Conservation (phyloP, 164 flowering plant species). For the Magnolia sinica region DNA sequence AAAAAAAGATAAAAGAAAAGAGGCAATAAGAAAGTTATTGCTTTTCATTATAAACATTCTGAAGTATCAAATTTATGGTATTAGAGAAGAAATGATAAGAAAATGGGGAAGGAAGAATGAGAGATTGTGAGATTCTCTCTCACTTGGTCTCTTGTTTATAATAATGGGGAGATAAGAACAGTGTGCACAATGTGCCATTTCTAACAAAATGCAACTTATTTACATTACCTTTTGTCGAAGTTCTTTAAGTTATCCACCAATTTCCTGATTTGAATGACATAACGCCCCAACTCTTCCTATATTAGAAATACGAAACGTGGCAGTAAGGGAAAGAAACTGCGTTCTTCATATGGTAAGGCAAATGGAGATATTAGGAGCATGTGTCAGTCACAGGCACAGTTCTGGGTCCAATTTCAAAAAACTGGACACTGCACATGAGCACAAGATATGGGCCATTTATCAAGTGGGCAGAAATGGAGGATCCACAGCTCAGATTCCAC, state of each 20-base stretch:
- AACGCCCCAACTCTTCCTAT: constrained; percentile 73
- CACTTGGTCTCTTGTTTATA: neutral
- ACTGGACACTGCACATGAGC: neutral
- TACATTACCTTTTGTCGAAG: constrained; percentile 56
- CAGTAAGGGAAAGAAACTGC: neutral
- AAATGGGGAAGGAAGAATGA: neutral
- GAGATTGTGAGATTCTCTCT: neutral
- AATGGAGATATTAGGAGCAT: neutral
- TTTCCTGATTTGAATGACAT: constrained; percentile 49
- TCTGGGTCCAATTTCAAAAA: too few relatives aligned
- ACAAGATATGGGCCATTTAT: neutral
- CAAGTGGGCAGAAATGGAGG: neutral
- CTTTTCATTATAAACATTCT: neutral
- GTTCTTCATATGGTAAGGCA: neutral
- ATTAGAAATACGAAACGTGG: constrained; percentile 4
- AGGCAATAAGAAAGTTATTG: too few relatives aligned
- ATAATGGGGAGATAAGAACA: neutral
- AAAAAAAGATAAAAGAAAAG: too few relatives aligned
- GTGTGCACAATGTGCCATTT: neutral
- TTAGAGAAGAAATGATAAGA: neutral
- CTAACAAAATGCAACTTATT: neutral
- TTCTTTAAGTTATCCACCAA: constrained; percentile 72
- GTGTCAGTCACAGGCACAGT: neutral
- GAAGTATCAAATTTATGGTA: neutral
- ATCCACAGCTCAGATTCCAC: neutral